Base-by-base conservation (phyloP, 441 rosid species). In the Cnidoscolus chayamansa region DNA sequence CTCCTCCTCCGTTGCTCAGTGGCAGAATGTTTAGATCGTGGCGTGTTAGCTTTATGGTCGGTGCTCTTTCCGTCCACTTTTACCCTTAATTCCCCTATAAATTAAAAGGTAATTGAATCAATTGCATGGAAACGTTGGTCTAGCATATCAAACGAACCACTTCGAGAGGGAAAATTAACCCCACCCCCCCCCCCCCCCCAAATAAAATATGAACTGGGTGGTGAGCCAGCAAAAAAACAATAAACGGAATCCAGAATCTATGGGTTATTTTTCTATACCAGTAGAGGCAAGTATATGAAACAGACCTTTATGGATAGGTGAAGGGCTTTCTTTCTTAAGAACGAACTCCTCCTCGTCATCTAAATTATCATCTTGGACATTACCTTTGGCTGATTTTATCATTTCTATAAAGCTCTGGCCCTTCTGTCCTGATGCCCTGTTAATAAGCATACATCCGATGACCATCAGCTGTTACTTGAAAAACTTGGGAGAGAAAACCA, bases 1-100 rank as follows among this genome's bases (percentile, higher is more conserved):
- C 99, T 92, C 79, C 99, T 88, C 75, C 99, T 74, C 25, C 97
- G 86, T 81, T 95, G 98, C 83, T 95, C 98, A 0, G 99, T 95
- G 7, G 99, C 95, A 49, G 99, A 95, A 83, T 95, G 99, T 81
- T 95, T 95, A 48, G 99, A 95, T 68, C 95, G 86, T 1, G 98
- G 94, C 12, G 97, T 91, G 86, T 81, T 86, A 25, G 87, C 84
- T 81, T 87, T 90, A 83, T 88, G 97, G 43, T 95, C 93, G 54
- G 82, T 72, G 75, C 82, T 84, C 84, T 84, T 88, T 19, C 82
- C 90, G 5, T 89, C 92, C 72, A 88, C 84, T 78, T 85, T 88
- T 65, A 88, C 86, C 61, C 85, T 86, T 79, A 91, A 69, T 70
- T 90, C 93, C 17, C 75, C 93, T 85, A 81, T 19, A 76, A 65